Conservation (phyloP, 805 yeast genomes). For the Ogataea methylovora region DNA sequence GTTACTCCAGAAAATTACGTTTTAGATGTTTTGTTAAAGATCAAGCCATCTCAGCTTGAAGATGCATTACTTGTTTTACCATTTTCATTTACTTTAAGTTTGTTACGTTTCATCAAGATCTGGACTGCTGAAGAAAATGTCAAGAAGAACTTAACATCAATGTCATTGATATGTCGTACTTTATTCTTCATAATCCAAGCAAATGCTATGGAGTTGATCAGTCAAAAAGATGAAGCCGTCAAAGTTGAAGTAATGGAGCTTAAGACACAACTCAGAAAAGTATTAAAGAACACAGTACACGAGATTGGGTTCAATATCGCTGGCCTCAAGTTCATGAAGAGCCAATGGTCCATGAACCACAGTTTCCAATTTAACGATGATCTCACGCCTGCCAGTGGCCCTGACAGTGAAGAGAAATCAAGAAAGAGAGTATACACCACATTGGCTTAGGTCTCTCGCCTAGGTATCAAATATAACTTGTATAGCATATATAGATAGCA, state of each 20-base stretch:
- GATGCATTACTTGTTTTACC: conserved; percentile 91
- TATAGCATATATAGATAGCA: no score
- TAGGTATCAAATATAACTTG: no score
- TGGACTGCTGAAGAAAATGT: conserved; percentile 52
- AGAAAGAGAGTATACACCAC: conserved; percentile 63
- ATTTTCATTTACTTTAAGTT: conserved; percentile 68
- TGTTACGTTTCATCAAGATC: conserved; percentile 64
- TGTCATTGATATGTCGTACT: conserved; percentile 65
- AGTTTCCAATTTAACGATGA: conserved; percentile 50
- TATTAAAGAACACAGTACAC: conserved; percentile 42
- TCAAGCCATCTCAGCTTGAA: conserved; percentile 79
- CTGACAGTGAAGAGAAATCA: conserved; percentile 34
- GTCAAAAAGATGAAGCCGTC: conserved; percentile 55
- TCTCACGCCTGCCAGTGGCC: conserved; percentile 22
- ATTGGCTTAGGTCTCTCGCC: no score
- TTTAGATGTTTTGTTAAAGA: conserved; percentile 58
- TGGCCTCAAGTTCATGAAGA: conserved; percentile 67
- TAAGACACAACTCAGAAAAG: conserved; percentile 50
- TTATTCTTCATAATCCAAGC: conserved; percentile 66
- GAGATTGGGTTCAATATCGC: conserved; percentile 80
- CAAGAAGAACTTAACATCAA: conserved; percentile 36
- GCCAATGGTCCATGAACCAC: conserved; percentile 75
- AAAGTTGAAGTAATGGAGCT: conserved; percentile 60
- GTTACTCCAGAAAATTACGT: conserved; percentile 74
- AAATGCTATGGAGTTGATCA: conserved; percentile 73